These are phyloP conservation scores for Raffaelea albimanens DNA, from an alignment of 2,329 filamentous ascomycete species.

Conservation along the genomic window DNA sequence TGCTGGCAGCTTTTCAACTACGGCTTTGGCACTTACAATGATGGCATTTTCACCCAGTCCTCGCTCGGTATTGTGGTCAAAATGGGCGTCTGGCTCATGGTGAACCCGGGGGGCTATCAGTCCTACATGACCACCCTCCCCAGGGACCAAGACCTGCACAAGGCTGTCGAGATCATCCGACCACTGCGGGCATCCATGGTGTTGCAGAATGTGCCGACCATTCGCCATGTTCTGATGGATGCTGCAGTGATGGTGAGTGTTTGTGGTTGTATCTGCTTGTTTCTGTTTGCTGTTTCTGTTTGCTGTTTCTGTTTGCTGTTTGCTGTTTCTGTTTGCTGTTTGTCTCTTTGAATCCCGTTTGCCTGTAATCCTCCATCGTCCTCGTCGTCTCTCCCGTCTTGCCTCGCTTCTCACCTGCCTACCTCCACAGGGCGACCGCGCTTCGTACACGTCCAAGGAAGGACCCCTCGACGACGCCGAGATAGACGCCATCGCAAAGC, in stretches of 20 bases:
- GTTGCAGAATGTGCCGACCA: constrained; percentile 27
- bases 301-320: constrained; percentile 17
- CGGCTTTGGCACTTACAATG: constrained; percentile 28
- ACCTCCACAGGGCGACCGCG: not conserved
- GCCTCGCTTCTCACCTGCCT: constrained; percentile 15
- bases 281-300: not conserved
- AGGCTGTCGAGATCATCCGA: constrained; percentile 36
- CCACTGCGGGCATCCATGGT: constrained; percentile 28
- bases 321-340: too few relatives aligned
- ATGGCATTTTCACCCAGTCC: constrained; percentile 39
- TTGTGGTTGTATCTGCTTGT: constrained; percentile 17
- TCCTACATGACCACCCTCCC: constrained; percentile 32
- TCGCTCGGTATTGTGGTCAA: constrained; percentile 45
- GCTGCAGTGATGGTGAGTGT: constrained; percentile 20
- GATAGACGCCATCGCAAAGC: not conserved
- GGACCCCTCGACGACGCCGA: not conserved
- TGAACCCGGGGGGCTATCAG: constrained; percentile 38
- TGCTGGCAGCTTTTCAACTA: constrained; percentile 32
- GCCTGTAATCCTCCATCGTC: not conserved
- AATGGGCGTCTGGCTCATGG: constrained; percentile 45
- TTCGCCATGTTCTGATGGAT: constrained; percentile 25
- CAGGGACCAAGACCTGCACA: constrained; percentile 36
- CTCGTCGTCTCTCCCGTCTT: constrained; percentile 10
- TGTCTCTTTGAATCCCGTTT: too few relatives aligned
- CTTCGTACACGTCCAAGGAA: not conserved